Percentiles rank a stretch among this genome's conserved stretches.
Evolutionary conservation across 192 early-diverging fungal genomes (phyloP).

Genomic region (Geranomyces michiganensis): DNA sequence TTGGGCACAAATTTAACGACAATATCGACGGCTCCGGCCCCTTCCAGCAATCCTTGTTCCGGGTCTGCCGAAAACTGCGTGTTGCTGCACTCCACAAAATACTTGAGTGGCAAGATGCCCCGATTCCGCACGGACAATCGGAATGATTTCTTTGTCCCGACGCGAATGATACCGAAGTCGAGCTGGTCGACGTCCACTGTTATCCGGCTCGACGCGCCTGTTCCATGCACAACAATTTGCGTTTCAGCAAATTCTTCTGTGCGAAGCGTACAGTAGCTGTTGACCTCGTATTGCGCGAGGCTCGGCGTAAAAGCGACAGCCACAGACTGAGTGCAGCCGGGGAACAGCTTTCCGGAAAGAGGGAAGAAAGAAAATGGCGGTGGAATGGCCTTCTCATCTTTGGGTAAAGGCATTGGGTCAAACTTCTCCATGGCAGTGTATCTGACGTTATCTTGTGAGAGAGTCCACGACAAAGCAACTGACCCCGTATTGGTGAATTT

Average conservation of each 20-base stretch:
- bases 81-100: constrained; percentile 53
- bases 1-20: constrained; percentile 51
- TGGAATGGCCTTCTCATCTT: constrained; percentile 36
- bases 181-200: constrained; percentile 26
- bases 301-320: constrained; percentile 55
- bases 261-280: constrained; percentile 35
- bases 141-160: constrained; percentile 45
- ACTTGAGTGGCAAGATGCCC: constrained; percentile 55
- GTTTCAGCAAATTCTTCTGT: constrained; percentile 53
- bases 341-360: constrained; percentile 41
- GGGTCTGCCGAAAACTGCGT: constrained; percentile 56
- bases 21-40: constrained; percentile 50
- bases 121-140: constrained; percentile 42
- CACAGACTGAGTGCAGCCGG: constrained; percentile 49
- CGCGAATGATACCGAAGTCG: constrained; percentile 56
- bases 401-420: constrained; percentile 39
- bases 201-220: constrained; percentile 51
- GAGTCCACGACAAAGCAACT: constrained; percentile 46
- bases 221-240: constrained; percentile 49
- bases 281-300: constrained; percentile 52
- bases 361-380: constrained; percentile 52
- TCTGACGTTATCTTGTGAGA: constrained; percentile 30
- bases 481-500: constrained; percentile 55
- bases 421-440: constrained; percentile 43
- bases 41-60: constrained; percentile 59